Evolutionary conservation across 2,329 filamentous ascomycete species (phyloP).

Genomic region (Dactylonectria estremocensis): DNA sequence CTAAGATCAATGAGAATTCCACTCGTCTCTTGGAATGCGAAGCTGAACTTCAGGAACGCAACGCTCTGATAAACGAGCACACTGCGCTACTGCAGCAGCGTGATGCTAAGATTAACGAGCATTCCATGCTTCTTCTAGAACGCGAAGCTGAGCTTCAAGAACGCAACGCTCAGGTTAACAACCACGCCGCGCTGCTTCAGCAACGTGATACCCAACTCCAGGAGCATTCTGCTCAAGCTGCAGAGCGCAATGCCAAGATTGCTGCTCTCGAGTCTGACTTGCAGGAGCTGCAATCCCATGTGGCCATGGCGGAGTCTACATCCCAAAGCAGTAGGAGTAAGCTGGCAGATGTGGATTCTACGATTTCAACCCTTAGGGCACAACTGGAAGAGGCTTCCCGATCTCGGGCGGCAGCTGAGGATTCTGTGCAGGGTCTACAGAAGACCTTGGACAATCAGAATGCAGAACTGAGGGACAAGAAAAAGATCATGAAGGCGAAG

Average conservation of each 20-base stretch:
- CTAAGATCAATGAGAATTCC: constrained; percentile 37
- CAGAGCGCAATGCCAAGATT: constrained; percentile 61
- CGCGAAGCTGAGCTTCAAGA: constrained; percentile 4
- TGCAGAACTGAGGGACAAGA: constrained; percentile 51
- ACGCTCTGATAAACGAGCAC: constrained; percentile 37
- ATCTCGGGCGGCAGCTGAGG: constrained; percentile 49
- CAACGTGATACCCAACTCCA: constrained; percentile 54
- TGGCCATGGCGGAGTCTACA: constrained; percentile 55
- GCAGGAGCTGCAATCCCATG: constrained; percentile 43
- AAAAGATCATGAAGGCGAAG: constrained; percentile 63
- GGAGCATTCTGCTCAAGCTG: constrained; percentile 39
- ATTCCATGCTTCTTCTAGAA: constrained; percentile 53
- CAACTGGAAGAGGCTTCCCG: constrained; percentile 51
- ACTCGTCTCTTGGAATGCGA: constrained; percentile 14
- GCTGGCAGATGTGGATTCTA: constrained; percentile 50
- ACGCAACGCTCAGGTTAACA: constrained; percentile 37
- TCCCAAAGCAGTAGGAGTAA: constrained; percentile 55
- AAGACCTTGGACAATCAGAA: constrained; percentile 41
- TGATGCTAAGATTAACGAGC: constrained; percentile 49
- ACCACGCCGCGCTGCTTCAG: constrained; percentile 36
- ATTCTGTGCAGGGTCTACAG: constrained; percentile 46
- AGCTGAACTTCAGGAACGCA: constrained; percentile 38
- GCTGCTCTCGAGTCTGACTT: constrained; percentile 58
- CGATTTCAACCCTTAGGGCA: constrained; percentile 47
- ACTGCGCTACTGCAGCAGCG: constrained; percentile 54